Base-by-base conservation (phyloP, 805 yeast genomes). In the Phaffomyces opuntiae region DNA sequence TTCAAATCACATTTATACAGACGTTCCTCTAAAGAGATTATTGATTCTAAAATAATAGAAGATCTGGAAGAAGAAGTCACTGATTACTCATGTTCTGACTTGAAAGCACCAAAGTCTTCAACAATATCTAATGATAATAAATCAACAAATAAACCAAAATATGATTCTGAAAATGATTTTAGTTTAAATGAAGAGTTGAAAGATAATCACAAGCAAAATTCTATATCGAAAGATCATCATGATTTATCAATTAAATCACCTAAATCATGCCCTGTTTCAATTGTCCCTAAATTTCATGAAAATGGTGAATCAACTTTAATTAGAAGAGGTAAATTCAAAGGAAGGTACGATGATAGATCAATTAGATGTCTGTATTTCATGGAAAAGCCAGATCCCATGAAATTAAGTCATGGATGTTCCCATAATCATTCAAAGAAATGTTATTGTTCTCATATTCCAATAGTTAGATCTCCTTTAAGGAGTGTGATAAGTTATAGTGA, bases 251-350 rank as follows among this genome's bases (percentile, higher is more conserved):
- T 29, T 29, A 29, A 13, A 9, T 12, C 31, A 9, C 9, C 31
- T 11, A 17, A 3, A 9, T 12, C 24, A 9, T 24, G 33, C 9
- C 16, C 19, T 9, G 11, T 37, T 6, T 33, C 34, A 7, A 17
- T 37, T 9, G 24, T 32, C 6, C 48, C 48, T 14, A 45, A 33
- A 27, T 38, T 38, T 21, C 27, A 42, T 42, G 24, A 24, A 8
- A 45, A 45, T 35, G 43, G 45, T 4, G 45, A 38, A 7, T 48
- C 55, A 9, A 37, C 56, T 3, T 39, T 50, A 19, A 53, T 62
- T 9, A 44, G 36, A 19, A 42, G 57, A 31, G 69, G 68, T 0
- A 49, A 50, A 32, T 64, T 62, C 48, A 60, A 49, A 43, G 67
- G 66, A 1, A 21, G 38, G 7, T 50, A 47, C 29, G 67, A 65